Percentiles rank a stretch among this genome's conserved stretches.
Conservation (phyloP, 2,329 filamentous ascomycete genomes). For the Alternaria ventricosa region DNA sequence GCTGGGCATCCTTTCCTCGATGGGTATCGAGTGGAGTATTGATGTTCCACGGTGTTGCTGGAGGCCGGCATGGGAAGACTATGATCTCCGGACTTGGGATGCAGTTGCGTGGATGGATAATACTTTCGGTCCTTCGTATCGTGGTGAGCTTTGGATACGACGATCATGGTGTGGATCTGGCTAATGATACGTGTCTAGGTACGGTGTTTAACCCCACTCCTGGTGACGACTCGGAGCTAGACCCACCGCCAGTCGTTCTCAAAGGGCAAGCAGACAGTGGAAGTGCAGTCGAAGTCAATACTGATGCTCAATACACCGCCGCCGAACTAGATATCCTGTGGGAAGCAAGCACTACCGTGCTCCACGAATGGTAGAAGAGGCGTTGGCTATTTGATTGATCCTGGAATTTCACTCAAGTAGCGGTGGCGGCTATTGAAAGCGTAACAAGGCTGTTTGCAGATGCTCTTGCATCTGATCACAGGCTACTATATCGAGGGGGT, state of each 20-base stretch:
- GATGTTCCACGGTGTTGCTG: not conserved
- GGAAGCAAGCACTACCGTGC: not conserved
- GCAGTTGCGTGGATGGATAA: not conserved
- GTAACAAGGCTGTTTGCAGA: not conserved
- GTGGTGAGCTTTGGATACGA: not conserved
- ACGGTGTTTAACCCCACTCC: not conserved
- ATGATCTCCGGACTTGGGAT: not conserved
- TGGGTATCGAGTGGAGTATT: not conserved
- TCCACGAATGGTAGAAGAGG: not conserved
- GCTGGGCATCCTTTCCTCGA: not conserved
- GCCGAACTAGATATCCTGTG: not conserved
- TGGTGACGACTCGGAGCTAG: not conserved
- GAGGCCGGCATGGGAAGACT: not conserved
- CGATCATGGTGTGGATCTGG: rapidly evolving
- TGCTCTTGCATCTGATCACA: not conserved
- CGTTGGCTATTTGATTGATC: not conserved
- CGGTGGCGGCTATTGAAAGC: not conserved
- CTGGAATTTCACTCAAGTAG: not conserved
- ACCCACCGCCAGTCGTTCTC: not conserved
- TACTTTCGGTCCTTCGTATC: not conserved
- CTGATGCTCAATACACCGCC: not conserved
- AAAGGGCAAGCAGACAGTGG: not conserved
- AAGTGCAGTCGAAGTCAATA: not conserved
- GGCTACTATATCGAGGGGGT: not conserved
- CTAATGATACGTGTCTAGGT: not conserved